phyloP scores from a whole-genome alignment of 1,139 yeast species.

The Magnusiomyces suaveolens region DNA sequence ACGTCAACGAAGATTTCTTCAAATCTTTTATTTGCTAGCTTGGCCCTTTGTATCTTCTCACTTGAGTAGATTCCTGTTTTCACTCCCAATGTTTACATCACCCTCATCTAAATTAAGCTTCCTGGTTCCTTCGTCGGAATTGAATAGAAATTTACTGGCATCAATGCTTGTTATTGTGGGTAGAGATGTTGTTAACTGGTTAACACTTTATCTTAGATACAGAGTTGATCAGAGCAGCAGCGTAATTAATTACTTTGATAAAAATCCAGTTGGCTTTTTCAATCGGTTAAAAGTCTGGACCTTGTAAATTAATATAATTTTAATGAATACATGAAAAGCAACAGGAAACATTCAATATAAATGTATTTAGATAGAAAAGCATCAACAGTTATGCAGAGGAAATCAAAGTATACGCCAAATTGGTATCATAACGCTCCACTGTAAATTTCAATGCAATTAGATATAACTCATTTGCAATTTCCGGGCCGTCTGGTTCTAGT shows the following conservation, averaged over 20 bases:
- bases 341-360: neutral
- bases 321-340: no score
- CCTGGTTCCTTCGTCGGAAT: neutral
- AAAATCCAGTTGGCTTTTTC: neutral
- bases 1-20: neutral
- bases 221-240: neutral
- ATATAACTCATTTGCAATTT: conserved; percentile 59
- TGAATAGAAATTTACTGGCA: neutral
- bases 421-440: conserved; percentile 56
- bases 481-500: conserved; percentile 38
- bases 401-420: conserved; percentile 28
- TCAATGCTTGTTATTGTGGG: neutral
- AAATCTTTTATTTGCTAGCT: neutral
- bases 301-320: neutral
- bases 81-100: neutral
- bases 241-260: neutral
- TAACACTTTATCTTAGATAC: neutral
- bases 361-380: no score
- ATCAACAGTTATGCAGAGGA: conserved; percentile 18
- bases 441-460: conserved; percentile 55
- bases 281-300: neutral
- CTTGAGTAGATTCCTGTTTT: neutral
- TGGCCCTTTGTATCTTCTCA: neutral
- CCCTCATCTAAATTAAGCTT: neutral
- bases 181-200: neutral